phyloP scores from a whole-genome alignment of 2,329 filamentous ascomycete species.

The Fusarium gaditjirri region DNA sequence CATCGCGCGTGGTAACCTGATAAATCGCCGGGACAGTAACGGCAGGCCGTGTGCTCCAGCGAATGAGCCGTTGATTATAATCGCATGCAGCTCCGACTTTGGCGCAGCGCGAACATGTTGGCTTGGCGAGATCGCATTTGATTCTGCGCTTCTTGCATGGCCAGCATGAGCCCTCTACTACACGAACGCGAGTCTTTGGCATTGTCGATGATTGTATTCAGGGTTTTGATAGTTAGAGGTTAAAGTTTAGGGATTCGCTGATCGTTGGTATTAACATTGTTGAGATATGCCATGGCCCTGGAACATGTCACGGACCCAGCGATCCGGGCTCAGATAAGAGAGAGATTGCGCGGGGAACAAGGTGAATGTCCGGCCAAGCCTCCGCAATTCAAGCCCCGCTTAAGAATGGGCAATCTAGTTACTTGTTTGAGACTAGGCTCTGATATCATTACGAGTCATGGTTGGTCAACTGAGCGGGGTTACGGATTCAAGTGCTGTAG shows the following conservation, averaged over 20 bases:
- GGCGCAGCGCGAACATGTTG: slow-evolving; percentile 52
- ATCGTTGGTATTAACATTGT: neutral
- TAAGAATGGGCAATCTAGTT: slow-evolving; percentile 40
- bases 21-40: slow-evolving; percentile 46
- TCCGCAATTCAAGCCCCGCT: slow-evolving; percentile 14
- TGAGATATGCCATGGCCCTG: neutral
- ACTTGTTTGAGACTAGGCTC: slow-evolving; percentile 16
- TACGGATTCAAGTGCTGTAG: neutral
- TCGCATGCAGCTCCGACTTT: slow-evolving; percentile 42
- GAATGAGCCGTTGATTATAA: slow-evolving; percentile 51
- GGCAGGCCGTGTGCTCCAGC: slow-evolving; percentile 54
- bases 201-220: neutral
- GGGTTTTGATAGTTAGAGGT: too few species aligned
- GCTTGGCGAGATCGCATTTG: slow-evolving; percentile 54
- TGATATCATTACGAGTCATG: neutral
- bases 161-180: slow-evolving; percentile 55
- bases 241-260: neutral
- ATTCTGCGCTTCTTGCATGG: slow-evolving; percentile 57
- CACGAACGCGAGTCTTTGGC: slow-evolving; percentile 33
- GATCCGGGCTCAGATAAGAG: neutral
- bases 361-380: neutral
- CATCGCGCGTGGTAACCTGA: slow-evolving; percentile 41
- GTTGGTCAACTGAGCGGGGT: neutral
- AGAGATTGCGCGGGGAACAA: slow-evolving; percentile 27
- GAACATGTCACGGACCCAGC: neutral